A percentile compares a stretch with the other conserved stretches of the same genome.
Conservation (phyloP, 2,329 filamentous ascomycete species). For the Cercospora brassicicola region DNA sequence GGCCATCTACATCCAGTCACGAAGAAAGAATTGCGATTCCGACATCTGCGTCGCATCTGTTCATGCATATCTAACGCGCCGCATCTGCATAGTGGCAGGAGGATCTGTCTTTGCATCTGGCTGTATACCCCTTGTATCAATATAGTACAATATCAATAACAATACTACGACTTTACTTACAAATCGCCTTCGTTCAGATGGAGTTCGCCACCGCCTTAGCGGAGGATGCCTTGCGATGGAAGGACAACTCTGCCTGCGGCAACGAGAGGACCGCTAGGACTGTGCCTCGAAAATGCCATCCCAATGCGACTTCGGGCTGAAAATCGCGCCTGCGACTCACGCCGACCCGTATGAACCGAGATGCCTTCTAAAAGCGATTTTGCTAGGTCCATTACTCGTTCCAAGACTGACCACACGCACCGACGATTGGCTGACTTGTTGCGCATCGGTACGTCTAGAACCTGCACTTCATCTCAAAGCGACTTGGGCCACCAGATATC, state of each 20-base stretch:
- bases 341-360: neutral
- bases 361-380: neutral
- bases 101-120: neutral
- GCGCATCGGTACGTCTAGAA: neutral
- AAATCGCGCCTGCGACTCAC: neutral
- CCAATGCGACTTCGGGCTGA: neutral
- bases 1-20: neutral
- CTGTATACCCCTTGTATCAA: constrained; percentile 1
- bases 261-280: neutral
- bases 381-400: neutral
- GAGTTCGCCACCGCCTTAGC: neutral
- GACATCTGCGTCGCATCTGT: neutral
- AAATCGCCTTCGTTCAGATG: neutral
- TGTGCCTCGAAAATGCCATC: neutral
- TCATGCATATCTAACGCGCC: neutral
- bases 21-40: neutral
- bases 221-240: neutral
- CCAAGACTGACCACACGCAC: neutral
- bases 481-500: neutral
- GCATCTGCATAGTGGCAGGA: neutral
- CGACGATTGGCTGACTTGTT: neutral
- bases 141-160: neutral
- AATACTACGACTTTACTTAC: neutral
- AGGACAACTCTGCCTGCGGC: neutral
- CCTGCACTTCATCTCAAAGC: neutral